Evolutionary conservation across 139 green algal species (phyloP).

Genomic region (Chlamydomonas sp.): DNA sequence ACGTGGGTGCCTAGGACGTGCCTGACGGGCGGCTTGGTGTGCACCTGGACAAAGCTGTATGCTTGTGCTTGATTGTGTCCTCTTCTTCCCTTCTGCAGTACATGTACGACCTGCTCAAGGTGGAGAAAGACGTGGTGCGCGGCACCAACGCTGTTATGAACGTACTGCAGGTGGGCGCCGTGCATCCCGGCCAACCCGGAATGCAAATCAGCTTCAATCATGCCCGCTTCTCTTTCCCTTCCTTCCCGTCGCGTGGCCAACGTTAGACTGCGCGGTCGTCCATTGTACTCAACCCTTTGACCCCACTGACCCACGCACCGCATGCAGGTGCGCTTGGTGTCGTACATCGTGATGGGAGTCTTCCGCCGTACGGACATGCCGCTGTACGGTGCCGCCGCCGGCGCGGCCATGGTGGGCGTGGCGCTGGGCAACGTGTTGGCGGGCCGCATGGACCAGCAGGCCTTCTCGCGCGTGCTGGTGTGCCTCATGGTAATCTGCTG

Average conservation of each 20-base stretch:
- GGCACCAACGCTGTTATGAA: constrained; percentile 46
- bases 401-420: constrained; percentile 23
- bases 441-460: constrained; percentile 28
- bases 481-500: constrained; percentile 52
- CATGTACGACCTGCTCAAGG: constrained; percentile 43
- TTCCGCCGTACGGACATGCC: constrained; percentile 7
- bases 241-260: background rate
- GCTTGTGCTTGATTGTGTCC: too few relatives aligned
- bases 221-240: background rate
- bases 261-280: too few relatives aligned
- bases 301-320: background rate
- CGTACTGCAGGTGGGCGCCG: constrained; percentile 40
- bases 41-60: too few relatives aligned
- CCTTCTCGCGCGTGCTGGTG: constrained; percentile 37
- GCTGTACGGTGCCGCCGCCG: constrained; percentile 22
- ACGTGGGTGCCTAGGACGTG: too few relatives aligned
- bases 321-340: constrained; percentile 3
- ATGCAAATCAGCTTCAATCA: background rate
- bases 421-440: constrained; percentile 17
- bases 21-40: too few relatives aligned
- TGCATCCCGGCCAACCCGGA: too few relatives aligned
- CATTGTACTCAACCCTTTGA: background rate
- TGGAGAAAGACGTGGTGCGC: constrained; percentile 48
- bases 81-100: background rate
- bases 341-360: constrained; percentile 37